phyloP scores from a whole-genome alignment of 257 asterid genomes.

The Nicotiana tabacum region DNA sequence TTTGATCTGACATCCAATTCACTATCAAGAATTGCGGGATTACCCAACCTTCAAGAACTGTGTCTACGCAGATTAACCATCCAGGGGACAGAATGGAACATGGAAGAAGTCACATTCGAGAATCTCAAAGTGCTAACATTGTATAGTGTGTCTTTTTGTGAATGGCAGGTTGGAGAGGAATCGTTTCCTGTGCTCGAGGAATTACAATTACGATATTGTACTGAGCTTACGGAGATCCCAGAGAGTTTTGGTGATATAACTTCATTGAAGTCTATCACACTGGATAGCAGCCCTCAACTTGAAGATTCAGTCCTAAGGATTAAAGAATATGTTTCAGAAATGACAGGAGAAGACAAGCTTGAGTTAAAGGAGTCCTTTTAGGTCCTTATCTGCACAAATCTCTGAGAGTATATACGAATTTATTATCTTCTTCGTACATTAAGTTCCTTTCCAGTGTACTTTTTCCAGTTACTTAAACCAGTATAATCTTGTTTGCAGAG shows the following conservation, averaged over 20 bases:
- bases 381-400: background rate
- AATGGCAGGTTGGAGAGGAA: background rate
- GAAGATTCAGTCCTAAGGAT: background rate
- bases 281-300: background rate
- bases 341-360: background rate
- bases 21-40: background rate
- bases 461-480: background rate
- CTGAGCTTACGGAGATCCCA: background rate
- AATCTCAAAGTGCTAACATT: background rate
- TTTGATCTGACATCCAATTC: background rate
- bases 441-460: too few relatives aligned
- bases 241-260: background rate
- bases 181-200: background rate
- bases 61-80: background rate
- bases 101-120: background rate
- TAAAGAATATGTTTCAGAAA: background rate
- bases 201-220: background rate
- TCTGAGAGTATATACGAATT: too few relatives aligned
- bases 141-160: background rate
- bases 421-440: too few relatives aligned
- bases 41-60: slow-evolving; percentile 8
- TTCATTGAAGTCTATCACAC: background rate
- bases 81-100: background rate
- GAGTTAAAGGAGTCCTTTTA: background rate
- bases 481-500: background rate